Evolutionary conservation across 352 stramenopile species (phyloP).

Genomic region (Pythium rishiriense): DNA sequence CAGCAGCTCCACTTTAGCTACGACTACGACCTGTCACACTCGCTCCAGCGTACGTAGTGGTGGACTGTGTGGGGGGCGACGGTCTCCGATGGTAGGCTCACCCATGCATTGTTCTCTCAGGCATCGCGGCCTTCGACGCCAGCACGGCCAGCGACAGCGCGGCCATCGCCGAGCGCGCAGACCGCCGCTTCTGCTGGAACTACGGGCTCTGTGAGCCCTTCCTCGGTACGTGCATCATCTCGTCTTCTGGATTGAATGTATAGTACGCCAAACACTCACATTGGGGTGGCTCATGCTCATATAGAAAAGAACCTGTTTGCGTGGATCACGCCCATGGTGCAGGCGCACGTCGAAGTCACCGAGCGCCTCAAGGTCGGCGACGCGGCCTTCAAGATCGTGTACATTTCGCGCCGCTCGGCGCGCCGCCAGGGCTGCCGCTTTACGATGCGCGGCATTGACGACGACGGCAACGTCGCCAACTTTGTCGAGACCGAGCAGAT

Average conservation of each 20-base stretch:
- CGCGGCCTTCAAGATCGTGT: constrained; percentile 54
- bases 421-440: constrained; percentile 90
- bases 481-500: constrained; percentile 95
- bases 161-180: constrained; percentile 45
- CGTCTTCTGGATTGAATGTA: constrained; percentile 54
- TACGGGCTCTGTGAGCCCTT: constrained; percentile 63
- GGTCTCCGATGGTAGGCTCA: neutral
- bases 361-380: constrained; percentile 50
- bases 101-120: too few species aligned
- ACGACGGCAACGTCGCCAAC: constrained; percentile 88
- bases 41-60: constrained; percentile 60
- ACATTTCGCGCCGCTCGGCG: constrained; percentile 66
- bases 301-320: constrained; percentile 43
- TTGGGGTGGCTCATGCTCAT: constrained; percentile 27
- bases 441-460: constrained; percentile 90
- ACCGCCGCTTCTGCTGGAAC: constrained; percentile 93
- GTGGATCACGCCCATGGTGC: constrained; percentile 66
- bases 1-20: constrained; percentile 63
- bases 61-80: too few species aligned
- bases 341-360: constrained; percentile 58
- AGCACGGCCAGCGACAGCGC: constrained; percentile 57
- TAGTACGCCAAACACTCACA: too few species aligned
- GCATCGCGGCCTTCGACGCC: constrained; percentile 51
- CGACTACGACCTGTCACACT: constrained; percentile 60
- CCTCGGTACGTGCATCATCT: constrained; percentile 68